phyloP scores from a whole-genome alignment of 352 stramenopile genomes.

The Globisporangium cystogenes region DNA sequence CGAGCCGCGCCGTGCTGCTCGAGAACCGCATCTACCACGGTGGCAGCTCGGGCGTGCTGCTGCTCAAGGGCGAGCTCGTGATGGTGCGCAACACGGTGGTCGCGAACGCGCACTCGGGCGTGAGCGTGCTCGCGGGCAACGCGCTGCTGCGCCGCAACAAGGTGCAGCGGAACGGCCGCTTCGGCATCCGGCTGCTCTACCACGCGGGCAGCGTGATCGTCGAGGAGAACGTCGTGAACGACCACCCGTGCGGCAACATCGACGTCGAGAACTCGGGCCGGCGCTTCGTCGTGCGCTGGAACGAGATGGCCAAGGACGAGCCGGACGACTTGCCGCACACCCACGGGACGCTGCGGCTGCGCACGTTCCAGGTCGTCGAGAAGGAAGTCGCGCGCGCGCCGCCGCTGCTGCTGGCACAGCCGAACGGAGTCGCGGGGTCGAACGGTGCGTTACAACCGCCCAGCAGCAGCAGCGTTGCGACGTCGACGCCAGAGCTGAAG shows the following conservation, averaged over 20 bases:
- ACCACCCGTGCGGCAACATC: slow-evolving; percentile 65
- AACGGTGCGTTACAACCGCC: neutral
- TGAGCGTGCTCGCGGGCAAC: slow-evolving; percentile 51
- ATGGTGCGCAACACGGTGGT: slow-evolving; percentile 54
- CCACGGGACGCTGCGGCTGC: slow-evolving; percentile 39
- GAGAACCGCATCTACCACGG: slow-evolving; percentile 52
- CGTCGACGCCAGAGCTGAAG: neutral
- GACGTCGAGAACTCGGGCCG: slow-evolving; percentile 72
- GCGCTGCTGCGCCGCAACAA: slow-evolving; percentile 59
- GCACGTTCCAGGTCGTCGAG: slow-evolving; percentile 32
- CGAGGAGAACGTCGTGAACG: slow-evolving; percentile 62
- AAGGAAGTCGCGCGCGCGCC: slow-evolving; percentile 9
- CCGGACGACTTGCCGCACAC: slow-evolving; percentile 44
- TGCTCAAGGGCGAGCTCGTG: slow-evolving; percentile 46
- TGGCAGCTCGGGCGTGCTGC: slow-evolving; percentile 56
- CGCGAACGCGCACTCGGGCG: slow-evolving; percentile 47
- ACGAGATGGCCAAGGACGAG: slow-evolving; percentile 67
- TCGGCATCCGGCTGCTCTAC: slow-evolving; percentile 68
- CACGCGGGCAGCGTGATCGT: slow-evolving; percentile 67
- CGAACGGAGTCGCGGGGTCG: too few species aligned
- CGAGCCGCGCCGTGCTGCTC: slow-evolving; percentile 43
- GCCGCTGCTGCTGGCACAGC: slow-evolving; percentile 1
- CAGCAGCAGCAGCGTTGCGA: neutral
- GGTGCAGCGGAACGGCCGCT: slow-evolving; percentile 58
- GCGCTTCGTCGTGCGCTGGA: slow-evolving; percentile 73